Base-by-base conservation (phyloP, 768 basidiomycete species). In the Rubroboletus satanas region DNA sequence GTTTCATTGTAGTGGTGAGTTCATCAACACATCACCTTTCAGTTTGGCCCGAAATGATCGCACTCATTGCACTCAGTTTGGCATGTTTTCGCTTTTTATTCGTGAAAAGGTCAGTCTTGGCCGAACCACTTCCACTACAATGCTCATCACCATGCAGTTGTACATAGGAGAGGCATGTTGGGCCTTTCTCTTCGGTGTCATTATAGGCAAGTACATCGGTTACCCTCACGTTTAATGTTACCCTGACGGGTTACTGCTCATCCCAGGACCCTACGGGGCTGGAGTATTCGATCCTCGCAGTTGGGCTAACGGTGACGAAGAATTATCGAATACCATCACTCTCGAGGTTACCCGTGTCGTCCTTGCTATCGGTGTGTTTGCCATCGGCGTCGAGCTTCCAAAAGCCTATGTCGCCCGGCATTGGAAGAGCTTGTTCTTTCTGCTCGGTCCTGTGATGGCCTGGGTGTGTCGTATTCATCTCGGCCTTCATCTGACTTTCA, bases 91-190 rank as follows among this genome's bases (percentile, higher is more conserved):
- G 3, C 79, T 95, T 7, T 83, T 98, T 61, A 80, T 98, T 63
- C 87, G 94, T 66, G 93, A 95, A 75, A 84, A 81, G 75, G 88
- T 87, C 50, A 41, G 75, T 52, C 33, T 68, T n/a, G 23, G 32
- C 14, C 11, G 7, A 17, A 9, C 17, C 10, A 17, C 31, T 2
- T 49, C 18, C 18, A 7, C 5, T 12, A 8, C 10, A 36, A 39
- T 49, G 12, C 57, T 70, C 43, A 66, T 52, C 45, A 2, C 26
- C 7, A 11, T 36, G 14, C 35, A 91, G 82, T 72, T 96, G 26
- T 98, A 97, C 69, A 85, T 98, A 54, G 97, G 97, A 57, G 97
- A 99, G 79, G 94, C 97, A 14, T 90, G 90, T 61, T 91, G 92
- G 83, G 94, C 96, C 0, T 97, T 97, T 63, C 68, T 96, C 33